Evolutionary conservation across 345 rosid genomes (phyloP).

Genomic region (Camelina laxa): DNA sequence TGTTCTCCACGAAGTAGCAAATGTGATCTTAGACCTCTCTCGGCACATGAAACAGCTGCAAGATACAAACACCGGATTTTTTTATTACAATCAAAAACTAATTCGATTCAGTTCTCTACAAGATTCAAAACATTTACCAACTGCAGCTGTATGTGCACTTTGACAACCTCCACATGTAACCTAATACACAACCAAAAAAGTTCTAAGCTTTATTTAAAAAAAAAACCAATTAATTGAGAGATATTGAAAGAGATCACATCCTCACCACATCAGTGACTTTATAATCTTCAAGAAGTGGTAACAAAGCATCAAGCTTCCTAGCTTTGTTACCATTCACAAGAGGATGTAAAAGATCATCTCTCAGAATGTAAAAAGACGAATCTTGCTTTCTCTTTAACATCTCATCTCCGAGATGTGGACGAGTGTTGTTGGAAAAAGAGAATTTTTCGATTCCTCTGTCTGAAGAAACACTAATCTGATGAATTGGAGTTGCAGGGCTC

Average conservation of each 20-base stretch:
- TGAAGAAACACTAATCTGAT: constrained; percentile 54
- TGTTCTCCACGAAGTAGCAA: constrained; percentile 88
- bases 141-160: constrained; percentile 91
- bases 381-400: constrained; percentile 35
- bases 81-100: constrained; percentile 2
- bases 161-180: constrained; percentile 97
- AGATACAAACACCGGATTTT: constrained; percentile 27
- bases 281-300: constrained; percentile 69
- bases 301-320: constrained; percentile 81
- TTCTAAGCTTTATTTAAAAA: constrained; percentile 3
- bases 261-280: constrained; percentile 86
- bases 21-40: constrained; percentile 83
- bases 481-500: constrained; percentile 64
- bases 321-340: constrained; percentile 90
- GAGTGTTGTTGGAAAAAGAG: constrained; percentile 49
- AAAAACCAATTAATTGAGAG: constrained; percentile 6
- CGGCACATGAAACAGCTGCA: constrained; percentile 90
- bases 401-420: constrained; percentile 53
- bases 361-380: constrained; percentile 65
- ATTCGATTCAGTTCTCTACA: not conserved
- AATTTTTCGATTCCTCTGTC: constrained; percentile 25
- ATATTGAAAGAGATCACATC: not conserved
- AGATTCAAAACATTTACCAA: constrained; percentile 52
- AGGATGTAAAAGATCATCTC: constrained; percentile 95
- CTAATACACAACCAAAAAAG: constrained; percentile 48